A percentile compares a stretch with the other conserved stretches of the same genome.
Evolutionary conservation across 2,329 filamentous ascomycete species (phyloP).

Genomic region (Diaporthe citrichinensis): DNA sequence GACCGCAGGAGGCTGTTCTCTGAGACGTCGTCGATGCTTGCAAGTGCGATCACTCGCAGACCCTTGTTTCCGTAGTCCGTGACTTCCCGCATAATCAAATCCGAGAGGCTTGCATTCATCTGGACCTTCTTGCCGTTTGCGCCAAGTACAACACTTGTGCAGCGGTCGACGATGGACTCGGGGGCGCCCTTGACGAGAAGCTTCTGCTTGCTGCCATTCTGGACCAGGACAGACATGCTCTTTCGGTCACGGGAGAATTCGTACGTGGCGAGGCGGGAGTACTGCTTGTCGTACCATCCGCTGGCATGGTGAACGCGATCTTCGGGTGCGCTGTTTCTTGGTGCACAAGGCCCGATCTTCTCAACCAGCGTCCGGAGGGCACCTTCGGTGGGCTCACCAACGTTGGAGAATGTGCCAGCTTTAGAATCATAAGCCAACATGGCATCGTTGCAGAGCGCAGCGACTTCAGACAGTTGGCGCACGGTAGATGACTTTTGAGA

Average conservation of each 20-base stretch:
- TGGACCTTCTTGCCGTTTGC: slow-evolving; percentile 82
- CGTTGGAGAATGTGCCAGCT: slow-evolving; percentile 80
- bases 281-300: slow-evolving; percentile 83
- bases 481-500: slow-evolving; percentile 82
- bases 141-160: slow-evolving; percentile 85
- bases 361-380: slow-evolving; percentile 91
- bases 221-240: slow-evolving; percentile 97
- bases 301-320: slow-evolving; percentile 86
- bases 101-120: slow-evolving; percentile 77
- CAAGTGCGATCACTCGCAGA: slow-evolving; percentile 94
- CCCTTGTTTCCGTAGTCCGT: slow-evolving; percentile 92
- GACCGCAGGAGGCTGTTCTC: slow-evolving; percentile 77
- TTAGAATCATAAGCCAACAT: slow-evolving; percentile 85
- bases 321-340: slow-evolving; percentile 63
- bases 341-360: slow-evolving; percentile 89
- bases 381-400: slow-evolving; percentile 96
- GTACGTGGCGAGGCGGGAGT: slow-evolving; percentile 85
- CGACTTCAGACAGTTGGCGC: slow-evolving; percentile 80
- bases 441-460: slow-evolving; percentile 90
- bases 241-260: slow-evolving; percentile 98
- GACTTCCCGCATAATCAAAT: slow-evolving; percentile 83
- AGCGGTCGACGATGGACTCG: slow-evolving; percentile 93
- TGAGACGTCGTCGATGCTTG: slow-evolving; percentile 82
- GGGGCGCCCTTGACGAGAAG: slow-evolving; percentile 97
- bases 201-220: slow-evolving; percentile 77